phyloP scores from a whole-genome alignment of 805 yeast genomes.

The Torulaspora gathmanii region DNA sequence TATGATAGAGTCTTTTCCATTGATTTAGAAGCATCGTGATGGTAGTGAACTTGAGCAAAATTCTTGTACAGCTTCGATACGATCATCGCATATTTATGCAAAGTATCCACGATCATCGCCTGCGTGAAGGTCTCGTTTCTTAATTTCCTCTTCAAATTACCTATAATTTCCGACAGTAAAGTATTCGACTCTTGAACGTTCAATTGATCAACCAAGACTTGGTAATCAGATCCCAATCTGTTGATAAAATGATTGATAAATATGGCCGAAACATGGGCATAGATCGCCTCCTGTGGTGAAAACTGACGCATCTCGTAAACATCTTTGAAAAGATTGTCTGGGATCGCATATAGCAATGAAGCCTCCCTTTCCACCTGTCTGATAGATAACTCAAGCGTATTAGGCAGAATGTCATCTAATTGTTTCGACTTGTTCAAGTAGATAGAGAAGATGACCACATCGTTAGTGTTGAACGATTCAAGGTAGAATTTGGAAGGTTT shows the following conservation, averaged over 20 bases:
- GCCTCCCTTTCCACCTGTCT: constrained; percentile 92
- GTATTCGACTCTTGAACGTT: constrained; percentile 57
- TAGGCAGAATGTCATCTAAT: constrained; percentile 34
- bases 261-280: constrained; percentile 89
- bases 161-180: constrained; percentile 65
- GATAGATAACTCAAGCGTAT: constrained; percentile 58
- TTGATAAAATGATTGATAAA: constrained; percentile 93
- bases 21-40: constrained; percentile 40
- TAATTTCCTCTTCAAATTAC: constrained; percentile 77
- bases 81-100: constrained; percentile 63
- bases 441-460: constrained; percentile 79
- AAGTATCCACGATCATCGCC: constrained; percentile 71
- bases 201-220: constrained; percentile 58
- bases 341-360: constrained; percentile 84
- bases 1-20: constrained; percentile 78
- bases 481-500: constrained; percentile 84
- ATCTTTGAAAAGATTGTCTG: constrained; percentile 74
- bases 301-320: constrained; percentile 69
- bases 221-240: constrained; percentile 87
- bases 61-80: constrained; percentile 81
- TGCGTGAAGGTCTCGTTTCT: constrained; percentile 92
- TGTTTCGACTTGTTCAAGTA: constrained; percentile 65
- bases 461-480: constrained; percentile 81
- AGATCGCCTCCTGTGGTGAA: constrained; percentile 90
- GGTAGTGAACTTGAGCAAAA: constrained; percentile 87